Conservation (phyloP, 306 rosid species). For the Sicyos edulis region DNA sequence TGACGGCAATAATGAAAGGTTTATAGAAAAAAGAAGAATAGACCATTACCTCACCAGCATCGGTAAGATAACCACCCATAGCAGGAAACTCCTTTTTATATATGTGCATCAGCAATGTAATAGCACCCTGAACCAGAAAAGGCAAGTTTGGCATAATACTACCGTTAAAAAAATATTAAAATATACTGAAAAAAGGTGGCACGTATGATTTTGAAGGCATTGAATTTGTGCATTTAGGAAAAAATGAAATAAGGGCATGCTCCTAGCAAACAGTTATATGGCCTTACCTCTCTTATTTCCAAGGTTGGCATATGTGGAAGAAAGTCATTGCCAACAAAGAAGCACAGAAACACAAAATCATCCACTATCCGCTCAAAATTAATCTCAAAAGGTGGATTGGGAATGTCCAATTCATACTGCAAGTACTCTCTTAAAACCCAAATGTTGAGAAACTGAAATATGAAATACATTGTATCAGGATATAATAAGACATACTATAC, state of each 20-base stretch:
- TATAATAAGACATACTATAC: conserved; percentile 16
- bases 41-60: conserved; percentile 84
- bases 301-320: conserved; percentile 82
- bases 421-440: conserved; percentile 73
- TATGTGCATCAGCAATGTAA: conserved; percentile 82
- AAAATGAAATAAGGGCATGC: conserved; percentile 12
- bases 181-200: not conserved
- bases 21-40: not conserved
- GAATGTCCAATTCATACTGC: conserved; percentile 59
- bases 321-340: conserved; percentile 73
- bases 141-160: conserved; percentile 14
- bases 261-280: not conserved
- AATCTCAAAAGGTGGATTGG: conserved; percentile 56
- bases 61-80: conserved; percentile 98
- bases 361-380: conserved; percentile 60
- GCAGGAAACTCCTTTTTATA: conserved; percentile 80
- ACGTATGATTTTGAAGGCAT: not conserved
- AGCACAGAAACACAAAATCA: conserved; percentile 68
- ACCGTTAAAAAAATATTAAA: not conserved
- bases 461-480: not conserved
- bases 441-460: conserved; percentile 55
- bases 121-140: conserved; percentile 72
- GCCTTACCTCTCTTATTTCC: conserved; percentile 63
- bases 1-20: not conserved
- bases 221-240: conserved; percentile 18